Evolutionary conservation across 495 filamentous ascomycete genomes (phyloP), one percentile per base, ranked within the genome.

Genomic region (Penicillium ucsense): DNA sequence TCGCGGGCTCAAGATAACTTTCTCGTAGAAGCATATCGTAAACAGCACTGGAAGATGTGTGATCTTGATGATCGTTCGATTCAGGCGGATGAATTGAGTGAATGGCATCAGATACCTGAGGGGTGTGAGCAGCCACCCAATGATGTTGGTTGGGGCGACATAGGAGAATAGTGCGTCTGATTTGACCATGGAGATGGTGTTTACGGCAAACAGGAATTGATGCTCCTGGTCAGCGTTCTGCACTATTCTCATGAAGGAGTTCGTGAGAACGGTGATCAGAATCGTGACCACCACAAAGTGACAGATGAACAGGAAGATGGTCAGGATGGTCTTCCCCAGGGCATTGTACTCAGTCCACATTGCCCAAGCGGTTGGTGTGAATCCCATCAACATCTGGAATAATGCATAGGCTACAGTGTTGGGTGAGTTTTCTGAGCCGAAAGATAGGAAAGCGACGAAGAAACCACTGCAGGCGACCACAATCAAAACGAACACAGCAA

Each of bases 231-330:
- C 85, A 6, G 88, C 87, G 59, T 95, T 96, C 20, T 88, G 86
- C 28, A 89, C 87, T 57, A 95, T 88, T 1, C 84, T 82, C 85
- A 92, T 91, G 70, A 94, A 95, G 11, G 86, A 90, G 61, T 95
- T 95, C 2, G 88, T 92, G 35, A 95, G 70, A 31, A 96, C 90
- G 0, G 88, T 92, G 58, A 97, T 88, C 40, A 97, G 68, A 40
- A 95, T 91, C 6, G 90, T 94, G 33, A 95, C 81, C n/a, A 95
- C 82, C 42, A 95, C 75, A 56, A 95, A 97, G 65, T 95, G 91
- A 64, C 87, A 90, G 45, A 95, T 91, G 62, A 95, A 85, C 27
- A 97, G 73, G 59, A 95, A 95, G 9, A 90, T 54, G 0, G 80
- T 81, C 56, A 95, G 64, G 28, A 95, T 76, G 0, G 73, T 65